Conservation (phyloP, 164 flowering plant species). For the Stephania japonica region DNA sequence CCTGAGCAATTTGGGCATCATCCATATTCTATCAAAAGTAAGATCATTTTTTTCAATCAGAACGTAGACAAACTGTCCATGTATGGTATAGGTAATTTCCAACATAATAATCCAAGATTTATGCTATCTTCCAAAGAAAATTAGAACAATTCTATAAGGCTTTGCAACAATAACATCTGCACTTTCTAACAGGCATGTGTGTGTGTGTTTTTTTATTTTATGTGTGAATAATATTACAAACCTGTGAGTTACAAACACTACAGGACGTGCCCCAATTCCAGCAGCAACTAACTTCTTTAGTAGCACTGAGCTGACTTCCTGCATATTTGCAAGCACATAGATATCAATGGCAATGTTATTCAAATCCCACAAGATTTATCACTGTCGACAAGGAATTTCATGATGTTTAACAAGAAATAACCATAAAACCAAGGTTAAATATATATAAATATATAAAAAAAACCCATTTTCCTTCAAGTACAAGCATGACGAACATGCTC, state of each 20-base stretch:
- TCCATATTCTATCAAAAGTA: neutral
- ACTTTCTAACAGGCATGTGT: no score
- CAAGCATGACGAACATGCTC: neutral
- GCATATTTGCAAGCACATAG: slow-evolving; percentile 18
- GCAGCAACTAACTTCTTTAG: slow-evolving; percentile 86
- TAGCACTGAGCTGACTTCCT: slow-evolving; percentile 95
- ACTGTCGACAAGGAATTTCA: neutral
- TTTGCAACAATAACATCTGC: neutral
- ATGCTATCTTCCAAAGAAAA: neutral
- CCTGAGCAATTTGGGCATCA: neutral
- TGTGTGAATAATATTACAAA: slow-evolving; percentile 8
- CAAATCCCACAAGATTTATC: neutral
- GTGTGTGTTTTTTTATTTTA: neutral
- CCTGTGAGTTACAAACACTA: slow-evolving; percentile 97
- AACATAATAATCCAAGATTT: neutral
- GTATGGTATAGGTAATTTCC: neutral
- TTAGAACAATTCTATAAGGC: neutral
- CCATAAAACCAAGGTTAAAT: neutral
- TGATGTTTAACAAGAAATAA: neutral
- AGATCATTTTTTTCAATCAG: neutral
- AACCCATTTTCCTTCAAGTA: neutral
- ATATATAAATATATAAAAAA: no score
- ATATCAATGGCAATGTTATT: neutral
- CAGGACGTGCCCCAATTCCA: slow-evolving; percentile 91
- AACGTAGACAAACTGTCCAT: neutral